Base-by-base conservation (phyloP, 176 grass and related monocot species). In the Musa beccarii region DNA sequence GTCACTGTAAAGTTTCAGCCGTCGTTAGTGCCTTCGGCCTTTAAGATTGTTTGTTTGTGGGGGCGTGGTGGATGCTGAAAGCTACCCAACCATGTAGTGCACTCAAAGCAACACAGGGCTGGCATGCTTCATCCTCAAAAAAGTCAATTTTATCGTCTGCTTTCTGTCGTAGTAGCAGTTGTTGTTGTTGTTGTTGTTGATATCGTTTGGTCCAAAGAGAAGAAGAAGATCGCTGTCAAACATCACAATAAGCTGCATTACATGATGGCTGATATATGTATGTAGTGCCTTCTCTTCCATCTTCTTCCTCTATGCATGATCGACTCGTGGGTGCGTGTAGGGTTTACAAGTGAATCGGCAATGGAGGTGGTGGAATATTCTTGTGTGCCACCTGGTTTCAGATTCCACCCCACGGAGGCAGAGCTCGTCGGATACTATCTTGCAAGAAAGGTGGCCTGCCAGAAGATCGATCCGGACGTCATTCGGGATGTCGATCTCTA, bases 391-490 rank as follows among this genome's bases (percentile, higher is more conserved):
- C 92, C 92, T 11, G 92, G 92, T 13, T 96, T 96, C 67, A 87
- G 92, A 80, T 92, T 96, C 79, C 89, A 96, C 68, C 92, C 92
- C 22, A 96, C 92, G 0, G 92, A 96, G 83, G 92, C 92, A 81
- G 92, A 96, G 76, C 92, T 96, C 9, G 89, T 92, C 1, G 89
- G 83, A 3, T 96, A 96, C 82, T 96, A 96, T 68, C 89, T 96
- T 0, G 81, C 85, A 5, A 76, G 83, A 57, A 92, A 96, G 78
- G 83, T 96, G 19, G 82, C 86, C 12, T 85, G 81, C 21, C 80
- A 82, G 17, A 80, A 80, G 77, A 85, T 82, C 12, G 86, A 87
- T 65, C 67, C 93, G 16, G 90, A 84, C 7, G 88, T 92, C 63
- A 96, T 96, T 82, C 84, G 71, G 56, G 92, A 96, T 19, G 78